Evolutionary conservation across 768 basidiomycete genomes (phyloP).

Genomic region (Suillus ampliporus): DNA sequence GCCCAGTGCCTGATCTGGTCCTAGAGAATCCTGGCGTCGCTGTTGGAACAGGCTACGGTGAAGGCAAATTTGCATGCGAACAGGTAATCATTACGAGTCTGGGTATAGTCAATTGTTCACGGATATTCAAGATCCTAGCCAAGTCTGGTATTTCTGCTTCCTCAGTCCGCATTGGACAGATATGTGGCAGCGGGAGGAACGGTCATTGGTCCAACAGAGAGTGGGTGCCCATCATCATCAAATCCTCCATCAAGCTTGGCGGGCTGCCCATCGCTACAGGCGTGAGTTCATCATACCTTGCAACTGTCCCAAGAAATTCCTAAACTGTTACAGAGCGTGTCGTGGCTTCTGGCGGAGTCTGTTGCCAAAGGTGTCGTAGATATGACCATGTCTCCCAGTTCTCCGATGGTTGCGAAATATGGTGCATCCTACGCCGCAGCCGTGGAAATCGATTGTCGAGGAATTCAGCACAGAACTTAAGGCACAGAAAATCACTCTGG

Average conservation of each 20-base stretch:
- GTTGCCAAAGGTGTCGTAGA: conserved; percentile 41
- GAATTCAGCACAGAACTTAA: conserved; percentile 25
- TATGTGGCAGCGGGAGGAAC: conserved; percentile 37
- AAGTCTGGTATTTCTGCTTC: conserved; percentile 30
- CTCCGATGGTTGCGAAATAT: conserved; percentile 36
- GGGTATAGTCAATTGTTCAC: conserved; percentile 5
- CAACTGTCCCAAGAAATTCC: background rate
- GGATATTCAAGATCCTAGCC: conserved; percentile 25
- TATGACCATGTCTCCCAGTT: conserved; percentile 29
- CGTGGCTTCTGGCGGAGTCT: conserved; percentile 46
- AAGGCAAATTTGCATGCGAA: conserved; percentile 45
- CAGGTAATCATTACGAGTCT: conserved; percentile 30
- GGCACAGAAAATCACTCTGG: conserved; percentile 14
- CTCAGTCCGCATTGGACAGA: conserved; percentile 39
- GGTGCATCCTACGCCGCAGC: conserved; percentile 43
- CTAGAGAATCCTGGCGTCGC: conserved; percentile 31
- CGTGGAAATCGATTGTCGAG: conserved; percentile 35
- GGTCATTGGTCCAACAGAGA: conserved; percentile 42
- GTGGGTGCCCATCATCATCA: conserved; percentile 43
- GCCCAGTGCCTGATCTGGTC: conserved; percentile 42
- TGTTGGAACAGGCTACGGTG: conserved; percentile 44
- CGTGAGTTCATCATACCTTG: conserved; percentile 31
- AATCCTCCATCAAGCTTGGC: conserved; percentile 35
- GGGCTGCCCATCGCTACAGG: conserved; percentile 38
- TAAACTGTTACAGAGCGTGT: conserved; percentile 24